phyloP scores from a whole-genome alignment of 768 basidiomycete genomes.

The Mycena rosella region DNA sequence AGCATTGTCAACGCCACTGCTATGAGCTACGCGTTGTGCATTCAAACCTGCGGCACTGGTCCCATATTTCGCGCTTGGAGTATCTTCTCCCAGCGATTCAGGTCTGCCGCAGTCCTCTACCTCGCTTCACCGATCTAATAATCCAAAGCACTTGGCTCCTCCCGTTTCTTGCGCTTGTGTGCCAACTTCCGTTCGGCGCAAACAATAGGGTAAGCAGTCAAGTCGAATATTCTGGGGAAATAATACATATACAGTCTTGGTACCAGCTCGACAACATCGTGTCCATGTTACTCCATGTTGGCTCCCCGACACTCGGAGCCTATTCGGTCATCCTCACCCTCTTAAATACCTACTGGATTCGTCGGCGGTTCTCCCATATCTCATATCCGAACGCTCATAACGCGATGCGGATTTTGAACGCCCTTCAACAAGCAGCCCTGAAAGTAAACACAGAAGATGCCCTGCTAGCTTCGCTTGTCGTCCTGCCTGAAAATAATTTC shows the following conservation, averaged over 20 bases:
- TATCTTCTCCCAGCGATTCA: constrained; percentile 19
- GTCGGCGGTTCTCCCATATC: constrained; percentile 16
- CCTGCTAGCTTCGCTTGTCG: constrained; percentile 27
- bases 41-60: constrained; percentile 14
- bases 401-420: constrained; percentile 10
- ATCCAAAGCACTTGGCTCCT: constrained; percentile 26
- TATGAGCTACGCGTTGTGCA: constrained; percentile 15
- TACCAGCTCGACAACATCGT: constrained; percentile 10
- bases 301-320: constrained; percentile 23
- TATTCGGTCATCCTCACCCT: constrained; percentile 23
- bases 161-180: constrained; percentile 22
- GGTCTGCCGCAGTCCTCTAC: neutral
- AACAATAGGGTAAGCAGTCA: too few species aligned
- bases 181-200: constrained; percentile 25
- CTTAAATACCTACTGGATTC: constrained; percentile 14
- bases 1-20: constrained; percentile 14
- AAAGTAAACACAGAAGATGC: neutral
- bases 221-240: neutral
- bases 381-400: constrained; percentile 12
- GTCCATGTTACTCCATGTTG: neutral
- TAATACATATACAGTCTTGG: neutral
- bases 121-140: neutral
- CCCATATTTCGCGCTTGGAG: neutral
- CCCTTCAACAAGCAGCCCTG: constrained; percentile 17
- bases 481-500: constrained; percentile 27